A percentile compares a stretch with the other conserved stretches of the same genome.
These are phyloP conservation scores for Pichia cactophila DNA, from an alignment of 1,139 yeast genomes.

Conservation along the genomic window DNA sequence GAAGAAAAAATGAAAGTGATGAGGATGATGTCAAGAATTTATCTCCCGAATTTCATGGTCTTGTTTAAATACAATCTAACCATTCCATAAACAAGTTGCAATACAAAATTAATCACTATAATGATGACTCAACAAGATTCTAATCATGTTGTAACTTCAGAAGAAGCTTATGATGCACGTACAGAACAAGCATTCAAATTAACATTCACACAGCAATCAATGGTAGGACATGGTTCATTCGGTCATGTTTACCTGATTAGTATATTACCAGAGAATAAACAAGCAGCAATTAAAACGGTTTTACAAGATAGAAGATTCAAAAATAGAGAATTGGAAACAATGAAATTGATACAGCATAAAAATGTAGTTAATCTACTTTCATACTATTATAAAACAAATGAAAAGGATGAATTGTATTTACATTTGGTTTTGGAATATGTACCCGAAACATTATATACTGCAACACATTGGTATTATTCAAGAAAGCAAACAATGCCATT, in stretches of 20 bases:
- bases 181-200: conserved; percentile 57
- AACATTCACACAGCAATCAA: conserved; percentile 61
- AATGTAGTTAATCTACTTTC: conserved; percentile 85
- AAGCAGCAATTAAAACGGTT: conserved; percentile 90
- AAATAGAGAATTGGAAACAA: conserved; percentile 91
- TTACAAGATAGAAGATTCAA: conserved; percentile 93
- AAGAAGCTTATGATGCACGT: conserved; percentile 68
- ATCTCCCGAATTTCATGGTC: too few species aligned
- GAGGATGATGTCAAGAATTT: too few species aligned
- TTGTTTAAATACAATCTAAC: too few species aligned
- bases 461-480: conserved; percentile 74
- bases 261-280: conserved; percentile 63
- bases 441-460: conserved; percentile 91
- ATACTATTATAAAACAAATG: conserved; percentile 64
- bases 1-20: not conserved
- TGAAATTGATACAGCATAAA: conserved; percentile 77
- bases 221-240: conserved; percentile 96
- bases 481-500: conserved; percentile 80
- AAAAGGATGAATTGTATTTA: conserved; percentile 64
- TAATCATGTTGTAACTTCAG: conserved; percentile 36
- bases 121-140: not conserved
- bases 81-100: not conserved
- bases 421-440: conserved; percentile 85
- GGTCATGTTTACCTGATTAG: conserved; percentile 92
- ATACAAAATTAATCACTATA: too few species aligned